Evolutionary conservation across 1,284 basidiomycete genomes (phyloP), one percentile per base, ranked within the genome.

Genomic region (Fistulinella staudtii): DNA sequence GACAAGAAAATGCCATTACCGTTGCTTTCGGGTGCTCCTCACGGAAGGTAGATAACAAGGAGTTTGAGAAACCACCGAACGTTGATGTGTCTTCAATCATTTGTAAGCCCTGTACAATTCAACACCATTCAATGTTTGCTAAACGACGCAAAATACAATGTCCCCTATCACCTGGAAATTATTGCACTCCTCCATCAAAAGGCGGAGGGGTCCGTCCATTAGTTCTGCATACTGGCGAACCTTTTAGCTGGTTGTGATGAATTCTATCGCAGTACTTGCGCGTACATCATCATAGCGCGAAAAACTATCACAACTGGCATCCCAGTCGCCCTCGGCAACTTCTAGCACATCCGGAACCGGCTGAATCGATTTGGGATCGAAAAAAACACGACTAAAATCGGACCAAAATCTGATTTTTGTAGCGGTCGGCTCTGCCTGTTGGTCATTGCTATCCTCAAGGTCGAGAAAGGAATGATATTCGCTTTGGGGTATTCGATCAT

Each of bases 181-280:
- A 58, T 89, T 76, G 56, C 84, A 86, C 52, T 88, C 85, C 59
- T 90, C 88, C 3, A 83, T 70, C 47, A 85, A 76, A 11, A 71
- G 64, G 18, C 87, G 73, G 42, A 89, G 68, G 8, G 79, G 69
- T 5, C 75, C 77, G 39, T 89, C 86, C 75, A 83, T 81, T 36
- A 86, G 52, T 31, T 71, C 72, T 17, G 61, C 63, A 39, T 78
- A 73, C 84, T 85, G 35, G 36, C 34, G 14, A 8, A 25, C 15
- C 24, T 20, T 64, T 28, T n/a, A n/a, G n/a, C n/a, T n/a, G 60
- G 33, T 22, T 36, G 37, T 15, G 43, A 22, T 23, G 6, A 21
- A 7, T 4, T 4, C 17, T 18, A 18, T 22, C 24, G n/a, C 14
- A 31, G 29, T 8, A 35, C 35, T 21, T 34, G 13, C 17, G 46